Evolutionary conservation across 257 asterid species (phyloP).

Genomic region (Scutellaria barbata): DNA sequence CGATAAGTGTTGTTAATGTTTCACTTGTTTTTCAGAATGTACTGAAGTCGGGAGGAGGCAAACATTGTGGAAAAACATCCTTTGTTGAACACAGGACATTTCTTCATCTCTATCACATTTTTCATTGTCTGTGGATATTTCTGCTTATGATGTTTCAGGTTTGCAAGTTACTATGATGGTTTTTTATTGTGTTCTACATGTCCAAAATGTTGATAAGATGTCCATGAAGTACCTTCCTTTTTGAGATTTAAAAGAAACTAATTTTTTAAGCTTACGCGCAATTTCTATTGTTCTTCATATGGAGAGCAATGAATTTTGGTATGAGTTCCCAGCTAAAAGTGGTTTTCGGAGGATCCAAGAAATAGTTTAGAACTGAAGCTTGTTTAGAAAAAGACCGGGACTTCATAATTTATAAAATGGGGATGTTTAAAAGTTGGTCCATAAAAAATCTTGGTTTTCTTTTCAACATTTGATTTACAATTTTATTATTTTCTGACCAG

Average conservation of each 20-base stretch:
- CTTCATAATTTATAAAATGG: neutral
- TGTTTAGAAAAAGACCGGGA: neutral
- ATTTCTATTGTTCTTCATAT: conserved; percentile 2
- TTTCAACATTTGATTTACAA: too few relatives aligned
- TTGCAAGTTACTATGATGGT: conserved; percentile 27
- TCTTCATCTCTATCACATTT: conserved; percentile 55
- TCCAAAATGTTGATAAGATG: neutral
- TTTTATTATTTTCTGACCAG: too few relatives aligned
- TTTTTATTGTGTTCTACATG: neutral
- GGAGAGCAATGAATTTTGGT: neutral
- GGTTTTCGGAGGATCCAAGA: conserved; percentile 11
- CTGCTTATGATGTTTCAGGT: conserved; percentile 94
- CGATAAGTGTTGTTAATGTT: conserved; percentile 10
- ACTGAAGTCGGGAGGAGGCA: conserved; percentile 68
- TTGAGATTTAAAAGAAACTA: conserved; percentile 2
- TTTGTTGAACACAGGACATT: conserved; percentile 97
- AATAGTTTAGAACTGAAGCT: conserved; percentile 8
- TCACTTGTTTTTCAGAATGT: conserved; percentile 58
- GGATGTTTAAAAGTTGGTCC: too few relatives aligned
- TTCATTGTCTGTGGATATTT: conserved; percentile 67
- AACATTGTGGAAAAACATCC: conserved; percentile 90
- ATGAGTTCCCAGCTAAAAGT: conserved; percentile 23
- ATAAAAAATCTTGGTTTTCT: too few relatives aligned
- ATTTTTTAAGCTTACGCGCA: conserved; percentile 11
- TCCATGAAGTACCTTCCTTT: neutral